phyloP scores from a whole-genome alignment of 352 stramenopile genomes.

The Pythium aquatile region DNA sequence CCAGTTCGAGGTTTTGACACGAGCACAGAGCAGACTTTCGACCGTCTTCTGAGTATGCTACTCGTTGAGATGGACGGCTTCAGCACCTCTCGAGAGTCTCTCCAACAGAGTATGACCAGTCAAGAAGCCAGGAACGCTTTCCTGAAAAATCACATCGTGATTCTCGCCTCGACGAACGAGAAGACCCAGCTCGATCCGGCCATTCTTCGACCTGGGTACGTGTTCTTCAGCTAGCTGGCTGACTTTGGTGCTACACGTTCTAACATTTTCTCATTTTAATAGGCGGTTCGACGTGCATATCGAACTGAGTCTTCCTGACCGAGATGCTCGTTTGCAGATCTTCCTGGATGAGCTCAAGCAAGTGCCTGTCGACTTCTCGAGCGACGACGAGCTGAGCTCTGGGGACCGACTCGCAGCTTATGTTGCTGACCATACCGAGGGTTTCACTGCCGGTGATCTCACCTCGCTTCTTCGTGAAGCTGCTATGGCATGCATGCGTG shows the following conservation, averaged over 20 bases:
- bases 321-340: slow-evolving; percentile 47
- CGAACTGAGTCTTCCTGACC: slow-evolving; percentile 55
- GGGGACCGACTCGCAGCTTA: slow-evolving; percentile 39
- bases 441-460: slow-evolving; percentile 59
- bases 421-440: slow-evolving; percentile 53
- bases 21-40: slow-evolving; percentile 91
- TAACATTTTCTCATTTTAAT: not conserved
- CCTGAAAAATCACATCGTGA: slow-evolving; percentile 80
- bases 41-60: slow-evolving; percentile 89
- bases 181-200: slow-evolving; percentile 80
- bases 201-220: slow-evolving; percentile 83
- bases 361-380: slow-evolving; percentile 56
- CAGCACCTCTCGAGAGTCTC: slow-evolving; percentile 36
- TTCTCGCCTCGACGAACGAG: slow-evolving; percentile 77
- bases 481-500: slow-evolving; percentile 70
- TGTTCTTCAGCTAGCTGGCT: not conserved
- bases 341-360: slow-evolving; percentile 46
- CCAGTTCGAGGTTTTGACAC: slow-evolving; percentile 87
- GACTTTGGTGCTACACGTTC: not conserved
- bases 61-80: slow-evolving; percentile 92
- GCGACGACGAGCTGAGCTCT: slow-evolving; percentile 31
- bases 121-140: slow-evolving; percentile 52
- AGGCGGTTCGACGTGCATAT: slow-evolving; percentile 86
- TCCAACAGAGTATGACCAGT: slow-evolving; percentile 35
- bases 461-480: slow-evolving; percentile 70